phyloP scores from a whole-genome alignment of 441 rosid genomes.

The Pelargonium cotyledonis region DNA sequence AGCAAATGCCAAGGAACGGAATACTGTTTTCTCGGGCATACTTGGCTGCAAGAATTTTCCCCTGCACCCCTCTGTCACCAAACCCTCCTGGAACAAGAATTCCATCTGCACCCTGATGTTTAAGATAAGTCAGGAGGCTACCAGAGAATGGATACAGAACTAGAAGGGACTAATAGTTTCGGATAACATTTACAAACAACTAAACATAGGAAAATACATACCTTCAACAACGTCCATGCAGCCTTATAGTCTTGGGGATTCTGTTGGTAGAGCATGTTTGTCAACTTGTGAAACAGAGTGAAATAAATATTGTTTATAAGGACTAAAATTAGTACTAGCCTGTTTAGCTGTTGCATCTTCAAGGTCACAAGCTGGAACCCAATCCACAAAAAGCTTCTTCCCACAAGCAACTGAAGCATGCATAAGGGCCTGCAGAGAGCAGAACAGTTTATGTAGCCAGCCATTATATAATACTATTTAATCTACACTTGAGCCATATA shows the following conservation, averaged over 20 bases:
- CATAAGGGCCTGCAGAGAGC: slow-evolving; percentile 25
- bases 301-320: background rate
- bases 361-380: slow-evolving; percentile 30
- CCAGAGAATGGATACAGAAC: background rate
- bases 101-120: slow-evolving; percentile 78
- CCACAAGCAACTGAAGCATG: slow-evolving; percentile 21
- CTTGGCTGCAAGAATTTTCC: slow-evolving; percentile 83
- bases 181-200: too few species aligned
- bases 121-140: slow-evolving; percentile 15
- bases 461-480: background rate
- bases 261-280: slow-evolving; percentile 24
- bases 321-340: slow-evolving; percentile 18
- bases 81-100: slow-evolving; percentile 97
- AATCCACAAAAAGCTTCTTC: slow-evolving; percentile 24
- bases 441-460: slow-evolving; percentile 9
- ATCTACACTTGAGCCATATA: background rate
- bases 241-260: slow-evolving; percentile 52
- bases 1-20: slow-evolving; percentile 91
- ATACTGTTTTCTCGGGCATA: slow-evolving; percentile 78
- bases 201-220: slow-evolving; percentile 20
- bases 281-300: slow-evolving; percentile 21
- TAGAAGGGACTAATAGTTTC: background rate
- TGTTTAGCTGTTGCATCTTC: slow-evolving; percentile 13
- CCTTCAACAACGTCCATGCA: slow-evolving; percentile 61
- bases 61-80: slow-evolving; percentile 89